Evolutionary conservation across 768 basidiomycete species (phyloP).

Genomic region (Collybiopsis luxurians): DNA sequence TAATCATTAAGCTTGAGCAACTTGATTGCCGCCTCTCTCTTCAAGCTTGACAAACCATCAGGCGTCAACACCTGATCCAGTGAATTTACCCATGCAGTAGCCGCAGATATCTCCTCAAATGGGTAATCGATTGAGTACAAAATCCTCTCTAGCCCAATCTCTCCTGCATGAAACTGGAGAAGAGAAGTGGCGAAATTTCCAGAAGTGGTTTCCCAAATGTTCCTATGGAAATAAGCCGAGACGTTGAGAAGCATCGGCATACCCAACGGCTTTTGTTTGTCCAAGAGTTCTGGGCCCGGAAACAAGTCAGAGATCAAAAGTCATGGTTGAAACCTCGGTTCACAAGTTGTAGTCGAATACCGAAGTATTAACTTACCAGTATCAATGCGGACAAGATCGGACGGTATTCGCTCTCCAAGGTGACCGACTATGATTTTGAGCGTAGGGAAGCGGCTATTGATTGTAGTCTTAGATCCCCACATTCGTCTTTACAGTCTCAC

Average conservation of each 20-base stretch:
- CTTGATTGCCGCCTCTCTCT: slow-evolving; percentile 5
- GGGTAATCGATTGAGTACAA: slow-evolving; percentile 40
- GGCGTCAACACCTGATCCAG: slow-evolving; percentile 4
- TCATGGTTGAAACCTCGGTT: too few relatives aligned
- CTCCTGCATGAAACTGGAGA: slow-evolving; percentile 34
- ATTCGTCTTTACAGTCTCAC: slow-evolving; percentile 5
- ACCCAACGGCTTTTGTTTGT: not conserved
- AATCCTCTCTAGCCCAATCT: slow-evolving; percentile 38
- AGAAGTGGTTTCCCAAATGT: slow-evolving; percentile 38
- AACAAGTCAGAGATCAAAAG: not conserved
- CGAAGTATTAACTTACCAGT: slow-evolving; percentile 35
- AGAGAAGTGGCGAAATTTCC: slow-evolving; percentile 39
- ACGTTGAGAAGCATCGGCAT: slow-evolving; percentile 37
- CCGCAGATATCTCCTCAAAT: slow-evolving; percentile 17
- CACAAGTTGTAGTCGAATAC: too few relatives aligned
- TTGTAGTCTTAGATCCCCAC: too few relatives aligned
- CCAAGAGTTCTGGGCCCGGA: not conserved
- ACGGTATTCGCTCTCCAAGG: slow-evolving; percentile 40
- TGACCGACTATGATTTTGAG: slow-evolving; percentile 41
- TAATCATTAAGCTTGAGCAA: slow-evolving; percentile 7
- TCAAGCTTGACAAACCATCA: slow-evolving; percentile 4
- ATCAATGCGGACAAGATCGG: slow-evolving; percentile 38
- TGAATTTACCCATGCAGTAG: slow-evolving; percentile 10
- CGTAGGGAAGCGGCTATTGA: slow-evolving; percentile 36
- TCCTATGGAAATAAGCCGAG: slow-evolving; percentile 35